These are phyloP conservation scores for Sedum album DNA, from an alignment of 164 flowering plant genomes.

Conservation along the genomic window DNA sequence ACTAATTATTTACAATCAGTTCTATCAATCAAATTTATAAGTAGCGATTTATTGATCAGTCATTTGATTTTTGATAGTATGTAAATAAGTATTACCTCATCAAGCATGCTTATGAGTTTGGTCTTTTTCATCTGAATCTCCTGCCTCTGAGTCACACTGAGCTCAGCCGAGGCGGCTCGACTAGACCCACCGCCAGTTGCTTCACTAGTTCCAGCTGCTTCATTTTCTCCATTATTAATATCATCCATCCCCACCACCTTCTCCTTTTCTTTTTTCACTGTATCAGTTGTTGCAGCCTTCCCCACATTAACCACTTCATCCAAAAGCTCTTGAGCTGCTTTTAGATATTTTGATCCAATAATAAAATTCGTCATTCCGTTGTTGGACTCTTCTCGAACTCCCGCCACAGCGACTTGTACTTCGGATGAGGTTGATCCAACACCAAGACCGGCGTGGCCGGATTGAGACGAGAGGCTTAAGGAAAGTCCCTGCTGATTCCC, in stretches of 20 bases:
- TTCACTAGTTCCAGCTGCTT: slow-evolving; percentile 20
- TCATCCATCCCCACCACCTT: slow-evolving; percentile 20
- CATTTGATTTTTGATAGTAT: no score
- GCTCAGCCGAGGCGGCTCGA: slow-evolving; percentile 28
- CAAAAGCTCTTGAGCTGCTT: slow-evolving; percentile 65
- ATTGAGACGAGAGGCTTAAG: slow-evolving; percentile 54
- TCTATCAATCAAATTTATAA: no score
- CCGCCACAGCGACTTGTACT: slow-evolving; percentile 24
- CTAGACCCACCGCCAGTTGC: slow-evolving; percentile 16
- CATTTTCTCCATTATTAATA: slow-evolving; percentile 12
- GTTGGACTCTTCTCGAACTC: slow-evolving; percentile 40
- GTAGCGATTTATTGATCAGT: no score
- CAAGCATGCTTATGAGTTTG: slow-evolving; percentile 80
- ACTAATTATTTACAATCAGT: no score
- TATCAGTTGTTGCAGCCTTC: slow-evolving; percentile 20
- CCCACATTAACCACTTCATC: slow-evolving; percentile 85
- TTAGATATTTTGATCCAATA: slow-evolving; percentile 71
- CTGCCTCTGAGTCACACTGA: slow-evolving; percentile 57
- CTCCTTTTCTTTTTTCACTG: slow-evolving; percentile 16
- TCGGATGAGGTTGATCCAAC: slow-evolving; percentile 17
- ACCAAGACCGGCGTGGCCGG: neutral
- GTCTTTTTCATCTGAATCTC: slow-evolving; percentile 93
- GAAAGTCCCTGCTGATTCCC: slow-evolving; percentile 55
- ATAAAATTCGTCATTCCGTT: slow-evolving; percentile 45
- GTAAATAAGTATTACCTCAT: slow-evolving; percentile 42